phyloP scores from a whole-genome alignment of 805 yeast genomes.

The Candida ovalis region DNA sequence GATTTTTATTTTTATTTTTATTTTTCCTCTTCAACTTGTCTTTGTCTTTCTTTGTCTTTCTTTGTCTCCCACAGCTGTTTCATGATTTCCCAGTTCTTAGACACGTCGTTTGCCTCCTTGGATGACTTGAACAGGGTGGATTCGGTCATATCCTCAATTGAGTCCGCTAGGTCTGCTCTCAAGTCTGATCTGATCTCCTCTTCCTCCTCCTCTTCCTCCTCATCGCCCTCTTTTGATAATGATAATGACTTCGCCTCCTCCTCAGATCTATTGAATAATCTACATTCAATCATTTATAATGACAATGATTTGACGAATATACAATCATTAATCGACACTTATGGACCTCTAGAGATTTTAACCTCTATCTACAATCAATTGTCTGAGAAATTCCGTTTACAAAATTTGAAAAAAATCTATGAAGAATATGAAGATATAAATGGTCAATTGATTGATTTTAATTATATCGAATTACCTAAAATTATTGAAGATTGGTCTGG shows the following conservation, averaged over 20 bases:
- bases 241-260: not conserved
- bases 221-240: too few species aligned
- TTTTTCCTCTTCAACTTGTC: too few species aligned
- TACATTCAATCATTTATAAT: not conserved
- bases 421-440: not conserved
- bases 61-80: too few species aligned
- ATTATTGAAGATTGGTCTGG: not conserved
- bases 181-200: not conserved
- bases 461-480: not conserved
- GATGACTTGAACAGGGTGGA: slow-evolving; percentile 33
- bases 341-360: slow-evolving; percentile 19
- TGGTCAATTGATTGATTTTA: not conserved
- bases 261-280: not conserved
- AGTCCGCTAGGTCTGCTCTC: slow-evolving; percentile 11
- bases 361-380: slow-evolving; percentile 10
- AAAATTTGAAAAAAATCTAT: slow-evolving; percentile 5
- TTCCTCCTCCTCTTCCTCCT: not conserved
- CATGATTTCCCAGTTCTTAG: slow-evolving; percentile 31
- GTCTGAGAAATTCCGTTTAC: slow-evolving; percentile 9
- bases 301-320: not conserved
- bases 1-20: too few species aligned
- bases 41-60: too few species aligned
- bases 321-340: slow-evolving; percentile 13
- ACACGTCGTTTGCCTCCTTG: slow-evolving; percentile 32
- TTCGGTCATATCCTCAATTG: slow-evolving; percentile 25